Base-by-base conservation (phyloP, 306 rosid species). In the Herpetospermum pedunculosum region DNA sequence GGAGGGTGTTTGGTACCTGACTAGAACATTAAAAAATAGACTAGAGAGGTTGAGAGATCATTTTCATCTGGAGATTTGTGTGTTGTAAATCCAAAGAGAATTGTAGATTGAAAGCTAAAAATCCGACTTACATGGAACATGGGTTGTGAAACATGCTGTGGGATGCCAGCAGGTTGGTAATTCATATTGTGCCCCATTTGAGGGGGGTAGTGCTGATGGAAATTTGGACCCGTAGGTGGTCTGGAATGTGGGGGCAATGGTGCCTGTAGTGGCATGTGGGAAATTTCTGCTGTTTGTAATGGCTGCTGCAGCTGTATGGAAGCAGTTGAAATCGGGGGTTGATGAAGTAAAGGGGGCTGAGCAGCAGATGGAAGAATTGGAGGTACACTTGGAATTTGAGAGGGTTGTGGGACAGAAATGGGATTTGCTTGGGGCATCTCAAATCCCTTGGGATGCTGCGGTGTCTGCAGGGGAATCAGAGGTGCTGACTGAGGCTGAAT, bases 241-340 rank as follows among this genome's bases (percentile, higher is more conserved):
- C 99, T 84, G 40, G 85, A 79, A 74, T 95, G 99, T 73, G 85
- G 84, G 74, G 92, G 92, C 81, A 94, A 57, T 65, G 92, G 96
- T 38, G 87, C 88, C 62, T 87, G 99, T 83, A 88, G 70, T 0
- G 96, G 83, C 85, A 89, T 26, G 78, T 91, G 92, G 46, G 84
- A 70, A 80, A 84, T 86, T 81, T 92, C 97, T 78, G 85, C 75
- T 67, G 90, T 58, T 75, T 81, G 98, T 80, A 86, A 55, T 50
- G 90, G 85, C 78, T 85, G 96, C 78, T 85, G 98, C 83, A 82
- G 79, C 81, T 90, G 96, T 74, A 78, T 55, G 28, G 92, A 83
- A 78, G 79, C 47, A 72, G 81, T 64, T 32, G 89, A 50, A 77
- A 90, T 83, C 48, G 87, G 96, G 26, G 89, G 67, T 60, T 83